phyloP scores from a whole-genome alignment of 805 yeast genomes.

The Hanseniaspora occidentalis region DNA sequence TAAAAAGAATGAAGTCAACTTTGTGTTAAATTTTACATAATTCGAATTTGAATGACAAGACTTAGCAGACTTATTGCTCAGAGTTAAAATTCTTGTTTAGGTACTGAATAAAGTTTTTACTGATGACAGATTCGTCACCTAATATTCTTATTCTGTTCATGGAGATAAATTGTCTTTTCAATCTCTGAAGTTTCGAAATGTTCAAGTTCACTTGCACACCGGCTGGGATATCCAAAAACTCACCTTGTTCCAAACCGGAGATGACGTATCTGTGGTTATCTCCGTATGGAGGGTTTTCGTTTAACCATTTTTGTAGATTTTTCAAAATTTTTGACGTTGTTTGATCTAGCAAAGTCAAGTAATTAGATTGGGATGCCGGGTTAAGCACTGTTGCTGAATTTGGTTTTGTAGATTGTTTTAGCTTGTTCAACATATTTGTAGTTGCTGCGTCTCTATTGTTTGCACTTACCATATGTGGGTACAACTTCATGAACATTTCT shows the following conservation, averaged over 20 bases:
- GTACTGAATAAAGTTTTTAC: conserved; percentile 66
- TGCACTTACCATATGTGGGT: conserved; percentile 16
- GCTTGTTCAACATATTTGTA: conserved; percentile 27
- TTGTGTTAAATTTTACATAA: too few species aligned
- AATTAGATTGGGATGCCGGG: conserved; percentile 67
- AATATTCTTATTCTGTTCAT: conserved; percentile 70
- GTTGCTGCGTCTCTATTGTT: conserved; percentile 5
- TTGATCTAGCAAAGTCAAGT: conserved; percentile 17
- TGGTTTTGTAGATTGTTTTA: conserved; percentile 44
- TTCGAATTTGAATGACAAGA: too few species aligned
- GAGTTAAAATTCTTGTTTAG: conserved; percentile 45
- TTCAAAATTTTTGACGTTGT: conserved; percentile 14
- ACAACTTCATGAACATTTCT: conserved; percentile 53
- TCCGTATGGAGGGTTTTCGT: conserved; percentile 35
- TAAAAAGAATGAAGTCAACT: not conserved
- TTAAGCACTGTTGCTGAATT: conserved; percentile 76
- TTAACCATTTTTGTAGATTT: conserved; percentile 54
- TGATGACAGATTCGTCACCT: conserved; percentile 49
- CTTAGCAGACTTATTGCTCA: too few species aligned
- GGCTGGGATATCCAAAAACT: conserved; percentile 27
- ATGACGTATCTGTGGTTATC: conserved; percentile 16
- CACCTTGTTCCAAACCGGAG: conserved; percentile 15
- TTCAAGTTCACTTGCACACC: conserved; percentile 51
- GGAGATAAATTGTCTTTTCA: conserved; percentile 71
- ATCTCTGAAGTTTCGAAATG: conserved; percentile 50